Percentiles rank a stretch among this genome's conserved stretches.
phyloP scores from a whole-genome alignment of 331 rosid species.

The Acacia pycnantha region DNA sequence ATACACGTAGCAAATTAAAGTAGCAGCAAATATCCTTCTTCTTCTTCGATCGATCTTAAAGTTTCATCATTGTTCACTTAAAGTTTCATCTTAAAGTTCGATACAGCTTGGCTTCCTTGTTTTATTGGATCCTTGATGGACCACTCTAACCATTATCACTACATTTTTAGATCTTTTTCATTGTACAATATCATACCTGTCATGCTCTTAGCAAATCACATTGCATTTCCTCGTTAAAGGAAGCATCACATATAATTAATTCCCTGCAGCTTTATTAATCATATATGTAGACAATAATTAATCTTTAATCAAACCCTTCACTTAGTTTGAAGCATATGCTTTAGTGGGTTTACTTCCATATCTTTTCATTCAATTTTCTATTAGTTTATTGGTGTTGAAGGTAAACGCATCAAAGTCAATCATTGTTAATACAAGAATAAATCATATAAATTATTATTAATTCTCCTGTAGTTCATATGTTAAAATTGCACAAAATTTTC shows the following conservation, averaged over 20 bases:
- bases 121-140: not conserved
- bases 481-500: not conserved
- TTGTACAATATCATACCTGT: not conserved
- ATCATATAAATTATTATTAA: not conserved
- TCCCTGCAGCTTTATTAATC: not conserved
- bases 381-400: not conserved
- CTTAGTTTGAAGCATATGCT: not conserved
- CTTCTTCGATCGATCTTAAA: not conserved
- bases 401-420: not conserved
- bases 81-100: constrained; percentile 12
- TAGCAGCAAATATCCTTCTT: constrained; percentile 7
- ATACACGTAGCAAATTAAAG: not conserved
- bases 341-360: not conserved
- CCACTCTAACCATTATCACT: not conserved
- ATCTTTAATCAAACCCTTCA: not conserved
- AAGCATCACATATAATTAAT: not conserved
- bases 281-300: not conserved
- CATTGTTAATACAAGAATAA: not conserved
- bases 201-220: not conserved
- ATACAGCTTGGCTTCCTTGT: constrained; percentile 34
- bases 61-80: not conserved
- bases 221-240: no score
- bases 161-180: not conserved
- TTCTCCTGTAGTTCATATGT: not conserved
- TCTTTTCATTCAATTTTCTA: not conserved